phyloP scores from a whole-genome alignment of 148 eudicot species.

The Bassia scoparia region DNA sequence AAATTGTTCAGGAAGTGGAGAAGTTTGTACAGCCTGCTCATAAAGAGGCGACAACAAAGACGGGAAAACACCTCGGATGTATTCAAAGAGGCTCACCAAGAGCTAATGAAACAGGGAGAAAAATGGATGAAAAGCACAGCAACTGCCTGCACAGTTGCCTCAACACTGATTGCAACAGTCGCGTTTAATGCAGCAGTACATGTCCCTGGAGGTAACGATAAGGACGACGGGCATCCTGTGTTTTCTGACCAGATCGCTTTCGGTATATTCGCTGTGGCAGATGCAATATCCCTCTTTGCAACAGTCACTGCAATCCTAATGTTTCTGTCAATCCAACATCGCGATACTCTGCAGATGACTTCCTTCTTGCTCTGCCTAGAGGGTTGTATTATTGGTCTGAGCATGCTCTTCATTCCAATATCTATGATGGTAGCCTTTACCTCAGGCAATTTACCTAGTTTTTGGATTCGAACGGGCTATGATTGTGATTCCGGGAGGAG shows the following conservation, averaged over 20 bases:
- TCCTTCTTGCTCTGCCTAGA: constrained; percentile 7
- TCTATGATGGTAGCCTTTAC: constrained; percentile 19
- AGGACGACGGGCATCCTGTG: background rate
- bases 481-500: background rate
- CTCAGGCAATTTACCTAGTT: constrained; percentile 22
- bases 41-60: constrained; percentile 25
- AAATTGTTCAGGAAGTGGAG: constrained; percentile 22
- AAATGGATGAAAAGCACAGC: constrained; percentile 34
- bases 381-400: constrained; percentile 20
- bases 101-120: constrained; percentile 26
- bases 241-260: constrained; percentile 2
- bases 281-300: constrained; percentile 22
- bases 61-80: constrained; percentile 28
- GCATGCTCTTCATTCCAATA: constrained; percentile 20
- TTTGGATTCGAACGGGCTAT: background rate
- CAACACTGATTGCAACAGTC: constrained; percentile 27
- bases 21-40: constrained; percentile 25
- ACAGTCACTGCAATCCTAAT: constrained; percentile 19
- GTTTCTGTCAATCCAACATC: constrained; percentile 32
- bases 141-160: constrained; percentile 23
- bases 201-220: constrained; percentile 23
- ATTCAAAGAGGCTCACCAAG: constrained; percentile 25
- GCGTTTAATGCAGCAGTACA: constrained; percentile 21
- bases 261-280: constrained; percentile 18
- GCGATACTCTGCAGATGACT: constrained; percentile 19